Conservation (phyloP, 2,329 filamentous ascomycete species). For the Colletotrichum limetticola region DNA sequence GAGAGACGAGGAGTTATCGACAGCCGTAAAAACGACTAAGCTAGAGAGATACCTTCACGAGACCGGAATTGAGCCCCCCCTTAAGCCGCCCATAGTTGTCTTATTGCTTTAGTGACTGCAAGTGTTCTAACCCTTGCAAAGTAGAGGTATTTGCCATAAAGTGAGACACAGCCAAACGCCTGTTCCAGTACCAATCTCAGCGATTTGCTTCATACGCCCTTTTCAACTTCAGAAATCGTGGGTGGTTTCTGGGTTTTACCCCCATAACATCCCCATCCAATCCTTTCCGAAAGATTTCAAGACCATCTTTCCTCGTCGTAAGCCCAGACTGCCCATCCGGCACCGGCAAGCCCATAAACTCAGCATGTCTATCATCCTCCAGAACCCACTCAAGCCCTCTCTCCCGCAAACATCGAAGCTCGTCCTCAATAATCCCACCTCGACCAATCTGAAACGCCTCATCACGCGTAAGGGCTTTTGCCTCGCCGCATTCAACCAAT, state of each 20-base stretch:
- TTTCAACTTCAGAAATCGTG: not conserved
- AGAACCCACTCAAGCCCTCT: not conserved
- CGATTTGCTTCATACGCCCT: too few relatives aligned
- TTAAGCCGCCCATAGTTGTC: too few relatives aligned
- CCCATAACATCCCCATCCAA: not conserved
- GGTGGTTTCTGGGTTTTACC: not conserved
- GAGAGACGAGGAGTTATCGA: too few relatives aligned
- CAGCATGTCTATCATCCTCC: not conserved
- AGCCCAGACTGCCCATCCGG: not conserved
- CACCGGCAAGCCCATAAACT: fast-evolving
- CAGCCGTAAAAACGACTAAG: too few relatives aligned
- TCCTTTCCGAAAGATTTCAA: not conserved
- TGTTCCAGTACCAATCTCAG: too few relatives aligned
- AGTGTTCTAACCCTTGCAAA: too few relatives aligned
- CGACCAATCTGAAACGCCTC: not conserved
- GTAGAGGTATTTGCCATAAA: too few relatives aligned
- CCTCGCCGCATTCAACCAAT: too few relatives aligned
- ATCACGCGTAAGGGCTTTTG: not conserved
- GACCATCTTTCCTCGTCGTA: not conserved
- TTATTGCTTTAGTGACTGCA: too few relatives aligned
- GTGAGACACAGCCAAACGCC: too few relatives aligned
- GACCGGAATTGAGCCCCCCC: too few relatives aligned
- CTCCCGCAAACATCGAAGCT: not conserved
- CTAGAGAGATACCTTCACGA: too few relatives aligned
- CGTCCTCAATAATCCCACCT: not conserved